Evolutionary conservation across 2,329 filamentous ascomycete genomes (phyloP).

Genomic region (Ascochyta lentis): DNA sequence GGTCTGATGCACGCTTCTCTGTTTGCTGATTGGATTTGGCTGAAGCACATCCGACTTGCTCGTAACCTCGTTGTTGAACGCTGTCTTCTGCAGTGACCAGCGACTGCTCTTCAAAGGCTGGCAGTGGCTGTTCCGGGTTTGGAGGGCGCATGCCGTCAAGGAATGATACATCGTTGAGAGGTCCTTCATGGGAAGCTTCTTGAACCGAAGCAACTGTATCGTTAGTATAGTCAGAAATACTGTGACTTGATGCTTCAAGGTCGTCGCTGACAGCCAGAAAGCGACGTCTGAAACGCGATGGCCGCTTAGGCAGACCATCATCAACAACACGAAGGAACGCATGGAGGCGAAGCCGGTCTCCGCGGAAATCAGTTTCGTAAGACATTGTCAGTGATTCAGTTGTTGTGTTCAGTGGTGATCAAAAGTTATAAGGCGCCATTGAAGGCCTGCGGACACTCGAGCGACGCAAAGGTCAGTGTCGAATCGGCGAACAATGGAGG

Average conservation of each 20-base stretch:
- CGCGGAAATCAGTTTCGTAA: constrained; percentile 32
- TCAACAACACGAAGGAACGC: constrained; percentile 34
- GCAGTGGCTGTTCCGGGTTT: not conserved
- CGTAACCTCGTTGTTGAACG: not conserved
- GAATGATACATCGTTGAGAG: not conserved
- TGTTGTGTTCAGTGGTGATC: not conserved
- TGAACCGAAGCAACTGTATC: not conserved
- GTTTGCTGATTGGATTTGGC: not conserved
- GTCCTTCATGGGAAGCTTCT: not conserved
- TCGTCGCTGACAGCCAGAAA: not conserved
- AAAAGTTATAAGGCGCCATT: not conserved
- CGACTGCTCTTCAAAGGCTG: not conserved
- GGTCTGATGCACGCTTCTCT: not conserved
- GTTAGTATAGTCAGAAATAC: not conserved
- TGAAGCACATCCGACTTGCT: not conserved
- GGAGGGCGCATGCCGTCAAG: not conserved
- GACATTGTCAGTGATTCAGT: constrained; percentile 20
- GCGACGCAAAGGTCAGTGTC: not conserved
- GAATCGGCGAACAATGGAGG: not conserved
- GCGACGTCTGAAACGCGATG: constrained; percentile 29
- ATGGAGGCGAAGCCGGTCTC: constrained; percentile 32
- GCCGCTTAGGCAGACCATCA: constrained; percentile 31
- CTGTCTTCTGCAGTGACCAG: too few relatives aligned
- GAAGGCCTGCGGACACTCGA: not conserved
- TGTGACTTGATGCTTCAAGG: not conserved